Evolutionary conservation across 176 grass and related monocot genomes (phyloP).

Genomic region (Lolium multiflorum): DNA sequence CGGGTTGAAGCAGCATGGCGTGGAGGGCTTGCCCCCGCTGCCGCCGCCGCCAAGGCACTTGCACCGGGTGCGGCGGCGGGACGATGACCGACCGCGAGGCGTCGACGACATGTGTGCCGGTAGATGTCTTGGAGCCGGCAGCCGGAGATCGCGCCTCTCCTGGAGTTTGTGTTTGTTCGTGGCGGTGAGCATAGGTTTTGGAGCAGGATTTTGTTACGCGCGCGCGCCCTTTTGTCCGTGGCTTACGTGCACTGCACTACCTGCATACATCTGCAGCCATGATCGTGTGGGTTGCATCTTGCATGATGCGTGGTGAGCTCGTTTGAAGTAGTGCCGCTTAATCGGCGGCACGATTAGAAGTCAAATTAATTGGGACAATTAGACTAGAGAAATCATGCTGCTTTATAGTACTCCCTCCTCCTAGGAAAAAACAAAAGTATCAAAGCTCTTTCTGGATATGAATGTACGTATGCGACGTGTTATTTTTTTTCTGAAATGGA

Average conservation of each 20-base stretch:
- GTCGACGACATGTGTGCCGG: slow-evolving; percentile 46
- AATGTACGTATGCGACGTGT: no score
- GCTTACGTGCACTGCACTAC: slow-evolving; percentile 51
- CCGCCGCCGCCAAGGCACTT: slow-evolving; percentile 22
- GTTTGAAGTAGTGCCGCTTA: slow-evolving; percentile 40
- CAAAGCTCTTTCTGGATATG: no score
- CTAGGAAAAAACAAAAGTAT: no score
- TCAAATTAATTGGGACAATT: background rate
- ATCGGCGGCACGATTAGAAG: slow-evolving; percentile 37
- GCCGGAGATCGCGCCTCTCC: background rate
- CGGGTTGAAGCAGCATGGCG: slow-evolving; percentile 53
- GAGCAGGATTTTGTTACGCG: slow-evolving; percentile 14
- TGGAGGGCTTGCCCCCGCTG: slow-evolving; percentile 8
- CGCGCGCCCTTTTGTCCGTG: background rate
- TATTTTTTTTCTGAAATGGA: no score
- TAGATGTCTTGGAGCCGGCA: background rate
- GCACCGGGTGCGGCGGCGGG: slow-evolving; percentile 35
- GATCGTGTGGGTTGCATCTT: background rate
- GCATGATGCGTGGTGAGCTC: slow-evolving; percentile 43
- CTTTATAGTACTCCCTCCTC: background rate
- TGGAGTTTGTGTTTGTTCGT: slow-evolving; percentile 9
- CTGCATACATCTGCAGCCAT: background rate
- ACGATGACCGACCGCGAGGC: slow-evolving; percentile 56
- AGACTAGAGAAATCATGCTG: background rate
- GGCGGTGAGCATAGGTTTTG: slow-evolving; percentile 39